These are phyloP conservation scores for Colletotrichum sp. DNA, from an alignment of 2,329 filamentous ascomycete species.

Conservation along the genomic window DNA sequence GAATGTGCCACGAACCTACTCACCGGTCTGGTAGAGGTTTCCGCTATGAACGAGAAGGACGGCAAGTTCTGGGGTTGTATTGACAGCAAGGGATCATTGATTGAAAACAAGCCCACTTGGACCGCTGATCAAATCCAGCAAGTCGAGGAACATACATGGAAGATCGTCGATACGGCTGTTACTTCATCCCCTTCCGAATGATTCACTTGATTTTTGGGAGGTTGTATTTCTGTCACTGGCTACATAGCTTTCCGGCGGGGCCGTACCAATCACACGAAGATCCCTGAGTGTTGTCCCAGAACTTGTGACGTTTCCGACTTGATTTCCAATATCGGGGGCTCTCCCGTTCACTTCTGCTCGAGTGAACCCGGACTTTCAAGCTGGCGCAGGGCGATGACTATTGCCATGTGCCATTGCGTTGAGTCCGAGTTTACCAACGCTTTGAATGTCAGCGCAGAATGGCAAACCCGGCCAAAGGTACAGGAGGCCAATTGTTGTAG, in stretches of 20 bases:
- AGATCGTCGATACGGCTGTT: conserved; percentile 25
- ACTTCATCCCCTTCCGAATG: neutral
- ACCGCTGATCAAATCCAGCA: conserved; percentile 29
- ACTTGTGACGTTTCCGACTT: neutral
- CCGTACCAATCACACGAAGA: neutral
- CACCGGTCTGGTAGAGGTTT: conserved; percentile 20
- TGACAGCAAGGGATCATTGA: conserved; percentile 29
- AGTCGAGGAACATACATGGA: conserved; percentile 36
- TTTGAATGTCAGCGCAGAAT: neutral
- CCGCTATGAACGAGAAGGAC: conserved; percentile 18
- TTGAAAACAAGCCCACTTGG: conserved; percentile 31
- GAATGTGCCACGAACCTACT: conserved; percentile 32
- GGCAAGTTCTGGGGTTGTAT: conserved; percentile 31
- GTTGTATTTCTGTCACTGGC: neutral
- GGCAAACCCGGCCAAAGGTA: neutral
- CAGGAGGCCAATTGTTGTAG: neutral
- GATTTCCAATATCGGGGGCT: neutral
- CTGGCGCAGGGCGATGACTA: neutral
- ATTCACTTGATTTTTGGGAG: neutral
- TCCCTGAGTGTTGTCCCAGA: neutral
- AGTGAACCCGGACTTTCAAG: neutral
- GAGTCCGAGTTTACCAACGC: neutral
- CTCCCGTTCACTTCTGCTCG: neutral
- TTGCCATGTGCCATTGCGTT: neutral
- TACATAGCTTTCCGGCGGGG: neutral